A percentile compares a stretch with the other conserved stretches of the same genome.
These are phyloP conservation scores for Fusarium kyushuense DNA, from an alignment of 2,329 filamentous ascomycete genomes.

Conservation along the genomic window DNA sequence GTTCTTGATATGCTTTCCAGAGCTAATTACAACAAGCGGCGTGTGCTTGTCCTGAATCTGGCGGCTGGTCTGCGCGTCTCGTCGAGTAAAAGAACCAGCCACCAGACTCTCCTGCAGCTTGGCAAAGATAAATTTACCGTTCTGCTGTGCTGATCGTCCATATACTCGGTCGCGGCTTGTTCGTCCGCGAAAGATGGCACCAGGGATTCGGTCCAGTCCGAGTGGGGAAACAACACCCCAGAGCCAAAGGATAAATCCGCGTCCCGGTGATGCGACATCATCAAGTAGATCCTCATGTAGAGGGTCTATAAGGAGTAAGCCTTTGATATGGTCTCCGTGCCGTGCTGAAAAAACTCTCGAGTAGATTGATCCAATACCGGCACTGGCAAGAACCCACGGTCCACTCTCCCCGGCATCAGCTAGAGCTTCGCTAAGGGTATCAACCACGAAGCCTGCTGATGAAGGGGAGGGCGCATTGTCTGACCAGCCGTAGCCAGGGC, in stretches of 20 bases:
- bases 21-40: constrained; percentile 84
- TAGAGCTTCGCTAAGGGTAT: constrained; percentile 88
- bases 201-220: constrained; percentile 82
- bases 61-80: constrained; percentile 82
- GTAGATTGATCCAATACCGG: constrained; percentile 89
- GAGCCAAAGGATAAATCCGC: constrained; percentile 88
- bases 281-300: constrained; percentile 88
- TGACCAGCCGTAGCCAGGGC: constrained; percentile 86
- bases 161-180: constrained; percentile 86
- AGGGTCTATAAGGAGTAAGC: constrained; percentile 87
- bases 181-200: constrained; percentile 84
- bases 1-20: constrained; percentile 75
- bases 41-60: constrained; percentile 83
- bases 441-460: constrained; percentile 91
- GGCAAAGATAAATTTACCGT: constrained; percentile 86
- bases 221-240: constrained; percentile 88
- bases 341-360: constrained; percentile 91
- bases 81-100: constrained; percentile 83
- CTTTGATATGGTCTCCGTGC: constrained; percentile 78
- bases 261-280: constrained; percentile 72
- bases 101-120: constrained; percentile 94
- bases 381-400: constrained; percentile 88
- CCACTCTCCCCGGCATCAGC: constrained; percentile 83
- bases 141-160: constrained; percentile 81
- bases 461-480: constrained; percentile 95